A percentile compares a stretch with the other conserved stretches of the same genome.
Conservation (phyloP, 129 eudicot genomes). For the Rutidosis leptorrhynchoides region DNA sequence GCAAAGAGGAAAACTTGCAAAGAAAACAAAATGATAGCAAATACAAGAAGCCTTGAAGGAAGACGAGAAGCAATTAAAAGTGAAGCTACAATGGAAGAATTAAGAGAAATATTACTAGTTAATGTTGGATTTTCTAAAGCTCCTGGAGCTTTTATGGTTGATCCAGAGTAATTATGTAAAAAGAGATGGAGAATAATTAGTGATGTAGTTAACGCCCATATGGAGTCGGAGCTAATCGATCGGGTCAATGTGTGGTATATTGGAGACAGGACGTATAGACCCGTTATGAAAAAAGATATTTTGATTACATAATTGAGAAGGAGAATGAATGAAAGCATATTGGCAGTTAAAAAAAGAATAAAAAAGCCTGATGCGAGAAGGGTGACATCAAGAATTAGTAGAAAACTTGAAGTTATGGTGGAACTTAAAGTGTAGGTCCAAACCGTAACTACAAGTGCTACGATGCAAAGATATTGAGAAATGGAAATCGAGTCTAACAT, state of each 20-base stretch:
- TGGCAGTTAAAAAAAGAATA: constrained; percentile 57
- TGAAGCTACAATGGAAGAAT: constrained; percentile 90
- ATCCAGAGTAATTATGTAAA: constrained; percentile 79
- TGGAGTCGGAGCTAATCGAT: constrained; percentile 88
- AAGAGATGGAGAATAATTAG: constrained; percentile 80
- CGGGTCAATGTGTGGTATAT: constrained; percentile 86
- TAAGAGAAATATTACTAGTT: constrained; percentile 71
- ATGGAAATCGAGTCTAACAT: constrained; percentile 80
- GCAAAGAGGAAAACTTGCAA: constrained; percentile 19
- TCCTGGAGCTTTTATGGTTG: constrained; percentile 78
- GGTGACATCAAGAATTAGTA: constrained; percentile 63
- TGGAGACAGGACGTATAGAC: constrained; percentile 71
- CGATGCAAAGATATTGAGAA: constrained; percentile 83
- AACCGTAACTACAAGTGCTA: constrained; percentile 79
- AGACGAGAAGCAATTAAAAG: constrained; percentile 87
- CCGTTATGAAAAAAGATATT: constrained; percentile 66
- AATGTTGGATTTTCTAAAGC: constrained; percentile 60
- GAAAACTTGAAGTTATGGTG: constrained; percentile 44
- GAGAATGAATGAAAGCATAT: constrained; percentile 52
- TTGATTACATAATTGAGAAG: constrained; percentile 57
- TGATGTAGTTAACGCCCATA: constrained; percentile 80
- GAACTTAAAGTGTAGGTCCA: constrained; percentile 79
- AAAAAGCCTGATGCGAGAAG: constrained; percentile 72
- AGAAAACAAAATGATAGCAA: constrained; percentile 46
- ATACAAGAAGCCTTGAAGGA: constrained; percentile 83